phyloP scores from a whole-genome alignment of 2,329 filamentous ascomycete species.

The Exophiala calicioides region DNA sequence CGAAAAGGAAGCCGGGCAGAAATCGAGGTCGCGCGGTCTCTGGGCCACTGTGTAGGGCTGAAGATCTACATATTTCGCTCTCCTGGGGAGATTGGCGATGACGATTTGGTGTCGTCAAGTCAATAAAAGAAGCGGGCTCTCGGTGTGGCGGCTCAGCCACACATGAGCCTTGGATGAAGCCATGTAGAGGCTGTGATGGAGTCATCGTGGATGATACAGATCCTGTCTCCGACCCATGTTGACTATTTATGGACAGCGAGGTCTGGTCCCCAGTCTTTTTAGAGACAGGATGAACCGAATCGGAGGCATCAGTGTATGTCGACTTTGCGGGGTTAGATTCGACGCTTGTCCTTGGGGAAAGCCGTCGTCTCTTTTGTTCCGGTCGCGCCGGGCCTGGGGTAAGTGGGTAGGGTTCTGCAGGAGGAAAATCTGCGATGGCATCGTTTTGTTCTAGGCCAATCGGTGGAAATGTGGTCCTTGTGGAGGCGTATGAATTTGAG shows the following conservation, averaged over 20 bases:
- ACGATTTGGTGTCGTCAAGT: constrained; percentile 15
- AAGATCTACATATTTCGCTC: background rate
- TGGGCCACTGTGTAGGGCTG: no score
- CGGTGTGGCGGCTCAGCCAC: background rate
- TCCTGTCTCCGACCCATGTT: background rate
- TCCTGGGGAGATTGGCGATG: background rate
- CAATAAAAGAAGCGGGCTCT: background rate
- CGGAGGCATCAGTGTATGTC: background rate
- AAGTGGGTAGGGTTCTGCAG: background rate
- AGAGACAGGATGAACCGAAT: background rate
- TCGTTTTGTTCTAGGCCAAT: no score
- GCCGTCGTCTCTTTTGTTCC: background rate
- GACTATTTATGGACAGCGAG: background rate
- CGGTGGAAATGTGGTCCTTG: no score
- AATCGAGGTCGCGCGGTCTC: background rate
- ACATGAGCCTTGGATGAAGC: background rate
- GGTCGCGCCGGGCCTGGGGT: background rate
- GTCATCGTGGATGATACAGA: constrained; percentile 15
- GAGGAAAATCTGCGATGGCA: no score
- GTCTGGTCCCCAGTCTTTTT: background rate
- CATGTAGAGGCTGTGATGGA: constrained; percentile 12
- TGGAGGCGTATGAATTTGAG: background rate
- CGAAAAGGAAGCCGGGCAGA: background rate
- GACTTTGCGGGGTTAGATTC: no score
- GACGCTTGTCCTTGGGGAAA: no score